Evolutionary conservation across 2,329 filamentous ascomycete species (phyloP), one percentile per base, ranked within the genome.

Genomic region (Aspergillaceae sp.): DNA sequence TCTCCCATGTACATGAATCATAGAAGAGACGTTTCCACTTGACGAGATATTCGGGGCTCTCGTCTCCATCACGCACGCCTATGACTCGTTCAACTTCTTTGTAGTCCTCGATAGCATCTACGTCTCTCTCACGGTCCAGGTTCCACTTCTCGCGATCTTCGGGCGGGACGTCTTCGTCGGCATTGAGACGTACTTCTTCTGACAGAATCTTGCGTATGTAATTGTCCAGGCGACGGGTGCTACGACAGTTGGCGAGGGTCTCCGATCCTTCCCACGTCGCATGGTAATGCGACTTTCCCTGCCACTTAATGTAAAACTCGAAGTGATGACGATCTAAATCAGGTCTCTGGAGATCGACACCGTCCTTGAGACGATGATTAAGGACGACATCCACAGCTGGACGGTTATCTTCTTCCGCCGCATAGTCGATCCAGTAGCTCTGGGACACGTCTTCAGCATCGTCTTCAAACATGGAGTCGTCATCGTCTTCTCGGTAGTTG

Each of bases 21-120:
- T 98, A 98, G 44, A 84, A 87, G 43, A 97, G 78, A 7, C 87
- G 87, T 68, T 92, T 94, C 89, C 92, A 98, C 71, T 98, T 98
- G 67, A 97, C 85, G 53, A 83, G 87, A 66, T 98, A 98, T 64
- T 97, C 88, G 0, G 80, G 80, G 42, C 82, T 87, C 6, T 86
- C 84, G 9, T 92, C 88, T 27, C 84, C 85, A 48, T 88, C 81
- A 51, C 86, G 83, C 48, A 84, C 79, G 45, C 87, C 86, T 57
- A 98, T 95, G 48, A 98, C 84, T 57, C 92, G 82, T 66, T 98
- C 92, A 30, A 96, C 89, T 56, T 92, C 84, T 51, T 87, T 92
- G 67, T 87, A 94, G 60, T 97, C 90, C 52, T 86, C 84, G 43
- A 94, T 78, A 2, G 88, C 86, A 64, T 97, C 90, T 48, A 89